Evolutionary conservation across 495 filamentous ascomycete species (phyloP), one percentile per base, ranked within the genome.

Genomic region (Penicillium simplicissimum): DNA sequence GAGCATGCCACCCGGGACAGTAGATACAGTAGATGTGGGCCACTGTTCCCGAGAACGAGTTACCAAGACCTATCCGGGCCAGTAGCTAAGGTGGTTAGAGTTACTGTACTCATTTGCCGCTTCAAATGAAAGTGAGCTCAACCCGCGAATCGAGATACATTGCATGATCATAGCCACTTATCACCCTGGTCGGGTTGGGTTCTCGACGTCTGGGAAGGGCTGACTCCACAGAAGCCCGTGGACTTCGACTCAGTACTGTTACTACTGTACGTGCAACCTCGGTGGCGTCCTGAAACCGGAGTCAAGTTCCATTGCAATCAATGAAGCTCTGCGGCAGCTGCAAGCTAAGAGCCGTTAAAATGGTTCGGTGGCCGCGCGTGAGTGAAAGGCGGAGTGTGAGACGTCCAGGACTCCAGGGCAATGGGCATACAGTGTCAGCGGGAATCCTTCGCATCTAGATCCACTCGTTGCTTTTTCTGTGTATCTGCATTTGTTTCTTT

Each of bases 281-380:
- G 17, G 36, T 53, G 60, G 53, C 51, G 15, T 52, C 61, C 60
- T 60, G 53, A 55, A 51, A 64, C 52, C 33, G 49, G 43, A 34
- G 35, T 51, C 40, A 17, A 63, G 36, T 42, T 40, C 52, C 58
- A 55, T 47, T 31, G 31, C 33, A 53, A 52, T 52, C 28, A 52
- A 53, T 53, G 28, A 31, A 31, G 33, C 51, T n/a, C 51, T 45
- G 42, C 42, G 40, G n/a, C 6, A 17, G n/a, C 6, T 25, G 55
- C 38, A 42, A 49, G 36, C 57, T 59, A 64, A 38, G 35, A 54
- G 33, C 63, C 63, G 63, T 66, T 66, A 43, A 36, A 35, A 31
- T 31, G 31, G 31, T 53, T 34, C 51, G n/a, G n/a, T 33, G 33
- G 13, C 25, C 51, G 51, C 45, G 45, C 45, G 45, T 49, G 45